These are phyloP conservation scores for Talinum fruticosum DNA, from an alignment of 148 eudicot genomes.

Conservation along the genomic window DNA sequence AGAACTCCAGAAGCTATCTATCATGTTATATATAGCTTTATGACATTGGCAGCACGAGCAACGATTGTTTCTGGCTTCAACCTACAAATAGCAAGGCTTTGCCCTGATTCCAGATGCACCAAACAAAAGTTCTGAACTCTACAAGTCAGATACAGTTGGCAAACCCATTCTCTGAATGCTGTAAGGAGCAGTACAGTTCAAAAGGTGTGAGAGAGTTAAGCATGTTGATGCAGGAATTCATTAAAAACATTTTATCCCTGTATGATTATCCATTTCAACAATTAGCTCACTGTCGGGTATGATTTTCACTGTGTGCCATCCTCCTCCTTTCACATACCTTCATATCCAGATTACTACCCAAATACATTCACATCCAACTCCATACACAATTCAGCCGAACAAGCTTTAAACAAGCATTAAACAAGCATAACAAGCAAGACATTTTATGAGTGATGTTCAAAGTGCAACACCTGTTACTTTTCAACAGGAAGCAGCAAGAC, in stretches of 20 bases:
- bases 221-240: not conserved
- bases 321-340: not conserved
- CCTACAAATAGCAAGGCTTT: constrained; percentile 2
- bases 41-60: not conserved
- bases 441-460: not conserved
- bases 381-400: not conserved
- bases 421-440: not conserved
- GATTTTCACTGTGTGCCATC: not conserved
- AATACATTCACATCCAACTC: not conserved
- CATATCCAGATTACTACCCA: not conserved
- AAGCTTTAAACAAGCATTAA: not conserved
- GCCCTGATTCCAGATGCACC: too few relatives aligned
- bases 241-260: not conserved
- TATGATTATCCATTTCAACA: not conserved
- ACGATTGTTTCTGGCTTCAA: not conserved
- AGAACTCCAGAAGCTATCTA: not conserved
- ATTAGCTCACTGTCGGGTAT: not conserved
- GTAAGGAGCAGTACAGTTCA: not conserved
- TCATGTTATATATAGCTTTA: not conserved
- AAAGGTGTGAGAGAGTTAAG: not conserved
- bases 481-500: not conserved
- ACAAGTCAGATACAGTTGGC: not conserved
- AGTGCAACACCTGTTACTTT: not conserved
- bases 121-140: not conserved
- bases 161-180: not conserved